Percentiles rank a stretch among this genome's conserved stretches.
Conservation (phyloP, 2,329 filamentous ascomycete genomes). For the Colletotrichum eremochloae region DNA sequence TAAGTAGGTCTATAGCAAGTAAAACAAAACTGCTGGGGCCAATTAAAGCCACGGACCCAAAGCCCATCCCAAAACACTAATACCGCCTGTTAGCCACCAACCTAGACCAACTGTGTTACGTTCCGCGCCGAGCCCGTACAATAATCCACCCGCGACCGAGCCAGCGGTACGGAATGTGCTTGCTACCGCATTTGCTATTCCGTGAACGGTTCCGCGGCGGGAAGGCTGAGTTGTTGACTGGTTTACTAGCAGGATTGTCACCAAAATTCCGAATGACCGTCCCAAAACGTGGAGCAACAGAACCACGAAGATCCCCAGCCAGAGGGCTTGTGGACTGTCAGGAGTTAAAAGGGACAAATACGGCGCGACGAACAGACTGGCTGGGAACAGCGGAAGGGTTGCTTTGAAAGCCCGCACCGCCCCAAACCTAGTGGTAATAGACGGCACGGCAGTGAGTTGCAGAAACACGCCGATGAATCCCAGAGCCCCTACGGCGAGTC, state of each 20-base stretch:
- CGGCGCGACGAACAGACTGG: not conserved
- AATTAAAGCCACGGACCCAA: not conserved
- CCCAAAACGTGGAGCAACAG: not conserved
- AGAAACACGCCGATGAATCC: constrained; percentile 4
- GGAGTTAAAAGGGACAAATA: not conserved
- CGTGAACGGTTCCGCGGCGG: constrained; percentile 14
- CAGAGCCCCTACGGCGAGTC: not conserved
- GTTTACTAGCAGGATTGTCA: constrained; percentile 1
- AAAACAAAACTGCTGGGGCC: no score
- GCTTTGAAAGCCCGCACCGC: constrained; percentile 5
- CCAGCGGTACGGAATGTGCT: constrained; percentile 5
- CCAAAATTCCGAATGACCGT: constrained; percentile 2
- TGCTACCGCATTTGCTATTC: constrained; percentile 11
- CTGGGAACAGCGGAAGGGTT: constrained; percentile 5
- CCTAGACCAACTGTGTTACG: not conserved
- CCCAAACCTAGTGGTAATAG: not conserved
- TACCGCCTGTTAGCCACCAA: constrained; percentile 3
- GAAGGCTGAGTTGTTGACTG: not conserved
- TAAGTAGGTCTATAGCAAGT: no score
- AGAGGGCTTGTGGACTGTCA: not conserved
- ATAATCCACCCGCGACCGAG: not conserved
- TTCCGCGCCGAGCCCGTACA: constrained; percentile 3
- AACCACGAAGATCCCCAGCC: not conserved
- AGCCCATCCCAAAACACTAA: not conserved
- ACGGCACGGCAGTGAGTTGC: not conserved